These are phyloP conservation scores for Suhomyces coccinellae DNA, from an alignment of 1,139 yeast genomes.

Conservation along the genomic window DNA sequence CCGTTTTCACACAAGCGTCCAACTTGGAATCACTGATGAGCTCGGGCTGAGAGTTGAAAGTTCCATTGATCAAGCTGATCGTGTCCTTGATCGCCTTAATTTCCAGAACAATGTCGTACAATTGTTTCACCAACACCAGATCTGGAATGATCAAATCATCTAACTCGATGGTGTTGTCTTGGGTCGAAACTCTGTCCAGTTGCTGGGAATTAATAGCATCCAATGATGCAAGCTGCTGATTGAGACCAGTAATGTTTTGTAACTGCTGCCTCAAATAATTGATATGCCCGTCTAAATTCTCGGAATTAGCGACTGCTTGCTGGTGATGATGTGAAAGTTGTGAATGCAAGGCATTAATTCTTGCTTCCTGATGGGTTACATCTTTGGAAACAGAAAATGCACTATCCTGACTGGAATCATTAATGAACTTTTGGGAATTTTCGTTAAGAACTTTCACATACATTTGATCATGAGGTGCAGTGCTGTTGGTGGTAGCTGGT, in stretches of 20 bases:
- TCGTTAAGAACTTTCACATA: slow-evolving; percentile 21
- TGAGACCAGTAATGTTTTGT: slow-evolving; percentile 27
- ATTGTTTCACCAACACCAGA: slow-evolving; percentile 42
- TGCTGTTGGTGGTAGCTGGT: slow-evolving; percentile 1
- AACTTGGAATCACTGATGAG: slow-evolving; percentile 38
- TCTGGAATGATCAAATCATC: slow-evolving; percentile 45
- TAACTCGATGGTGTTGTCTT: slow-evolving; percentile 20
- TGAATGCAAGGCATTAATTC: slow-evolving; percentile 31
- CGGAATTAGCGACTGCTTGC: slow-evolving; percentile 41
- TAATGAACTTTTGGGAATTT: slow-evolving; percentile 15
- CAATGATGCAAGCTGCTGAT: slow-evolving; percentile 25
- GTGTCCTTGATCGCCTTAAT: slow-evolving; percentile 73
- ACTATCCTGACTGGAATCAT: slow-evolving; percentile 1
- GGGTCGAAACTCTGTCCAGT: slow-evolving; percentile 21
- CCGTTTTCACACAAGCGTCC: slow-evolving; percentile 56
- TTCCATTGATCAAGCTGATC: slow-evolving; percentile 55
- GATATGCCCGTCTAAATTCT: slow-evolving; percentile 33
- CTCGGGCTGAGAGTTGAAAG: slow-evolving; percentile 38
- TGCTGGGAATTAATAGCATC: slow-evolving; percentile 27
- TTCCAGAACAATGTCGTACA: slow-evolving; percentile 67
- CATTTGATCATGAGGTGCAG: background rate
- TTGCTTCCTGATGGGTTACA: slow-evolving; percentile 18
- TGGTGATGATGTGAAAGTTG: slow-evolving; percentile 40
- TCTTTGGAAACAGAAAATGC: slow-evolving; percentile 1
- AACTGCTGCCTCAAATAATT: slow-evolving; percentile 36